Evolutionary conservation across 352 stramenopile genomes (phyloP).

Genomic region (Pythium phragmiticola): DNA sequence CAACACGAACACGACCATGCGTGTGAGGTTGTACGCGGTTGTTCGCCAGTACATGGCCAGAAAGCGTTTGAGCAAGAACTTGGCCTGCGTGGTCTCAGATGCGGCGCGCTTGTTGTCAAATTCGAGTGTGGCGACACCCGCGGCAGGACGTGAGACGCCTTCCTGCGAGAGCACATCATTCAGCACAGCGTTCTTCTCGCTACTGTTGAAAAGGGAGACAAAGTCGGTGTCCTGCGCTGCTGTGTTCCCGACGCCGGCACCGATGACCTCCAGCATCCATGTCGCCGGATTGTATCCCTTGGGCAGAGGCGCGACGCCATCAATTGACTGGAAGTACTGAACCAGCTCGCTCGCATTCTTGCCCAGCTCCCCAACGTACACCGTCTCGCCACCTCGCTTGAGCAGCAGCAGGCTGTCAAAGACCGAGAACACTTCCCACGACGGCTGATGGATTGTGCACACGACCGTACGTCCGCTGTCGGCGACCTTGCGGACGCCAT

Average conservation of each 20-base stretch:
- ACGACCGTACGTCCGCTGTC: constrained; percentile 67
- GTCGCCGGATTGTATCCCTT: constrained; percentile 44
- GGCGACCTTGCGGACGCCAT: constrained; percentile 81
- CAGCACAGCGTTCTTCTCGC: neutral
- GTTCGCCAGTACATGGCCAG: constrained; percentile 63
- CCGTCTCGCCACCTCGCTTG: constrained; percentile 28
- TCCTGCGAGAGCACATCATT: constrained; percentile 52
- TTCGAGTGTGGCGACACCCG: neutral
- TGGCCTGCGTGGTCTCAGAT: constrained; percentile 4
- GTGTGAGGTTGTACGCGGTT: constrained; percentile 66
- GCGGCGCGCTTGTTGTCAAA: constrained; percentile 12
- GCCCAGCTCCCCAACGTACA: constrained; percentile 29
- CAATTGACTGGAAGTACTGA: constrained; percentile 57
- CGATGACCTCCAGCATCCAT: constrained; percentile 43
- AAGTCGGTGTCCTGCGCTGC: constrained; percentile 9
- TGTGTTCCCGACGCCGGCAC: constrained; percentile 43
- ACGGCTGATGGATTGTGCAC: constrained; percentile 88
- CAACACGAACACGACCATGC: constrained; percentile 32
- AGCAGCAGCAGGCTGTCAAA: constrained; percentile 32
- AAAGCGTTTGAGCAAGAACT: constrained; percentile 13
- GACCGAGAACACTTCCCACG: constrained; percentile 29
- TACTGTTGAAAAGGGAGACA: constrained; percentile 10
- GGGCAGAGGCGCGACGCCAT: constrained; percentile 36
- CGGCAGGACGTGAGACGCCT: constrained; percentile 51
- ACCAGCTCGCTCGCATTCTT: constrained; percentile 29